Conservation (phyloP, 2,329 filamentous ascomycete genomes). For the Penicillium sp. region DNA sequence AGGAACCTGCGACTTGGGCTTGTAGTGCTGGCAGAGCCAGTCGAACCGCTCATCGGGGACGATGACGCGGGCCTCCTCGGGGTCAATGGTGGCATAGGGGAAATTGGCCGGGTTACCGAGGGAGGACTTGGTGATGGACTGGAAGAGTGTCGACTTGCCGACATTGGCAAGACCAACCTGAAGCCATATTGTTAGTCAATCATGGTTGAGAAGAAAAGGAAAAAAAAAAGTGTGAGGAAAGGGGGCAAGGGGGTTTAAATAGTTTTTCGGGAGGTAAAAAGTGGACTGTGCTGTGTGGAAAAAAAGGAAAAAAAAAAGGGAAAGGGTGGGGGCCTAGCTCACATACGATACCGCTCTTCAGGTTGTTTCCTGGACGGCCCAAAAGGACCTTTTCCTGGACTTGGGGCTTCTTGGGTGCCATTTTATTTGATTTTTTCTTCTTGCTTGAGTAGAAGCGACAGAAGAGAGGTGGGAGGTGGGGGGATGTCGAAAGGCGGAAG, state of each 20-base stretch:
- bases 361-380: slow-evolving; percentile 92
- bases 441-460: slow-evolving; percentile 54
- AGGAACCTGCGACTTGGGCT: slow-evolving; percentile 94
- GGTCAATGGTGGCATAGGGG: slow-evolving; percentile 97
- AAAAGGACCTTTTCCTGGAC: slow-evolving; percentile 93
- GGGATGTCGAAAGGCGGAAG: slow-evolving; percentile 41
- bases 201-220: slow-evolving; percentile 15
- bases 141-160: slow-evolving; percentile 98
- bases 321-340: slow-evolving; percentile 46
- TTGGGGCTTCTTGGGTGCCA: slow-evolving; percentile 92
- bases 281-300: slow-evolving; percentile 25
- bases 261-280: slow-evolving; percentile 24
- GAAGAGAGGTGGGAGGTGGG: slow-evolving; percentile 26
- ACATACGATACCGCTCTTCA: slow-evolving; percentile 98
- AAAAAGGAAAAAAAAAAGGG: slow-evolving; percentile 25
- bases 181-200: slow-evolving; percentile 17
- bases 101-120: slow-evolving; percentile 99
- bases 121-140: slow-evolving; percentile 96
- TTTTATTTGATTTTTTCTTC: slow-evolving; percentile 65
- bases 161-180: slow-evolving; percentile 98
- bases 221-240: slow-evolving; percentile 12
- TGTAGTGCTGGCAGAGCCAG: slow-evolving; percentile 94
- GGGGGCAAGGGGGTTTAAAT: slow-evolving; percentile 21
- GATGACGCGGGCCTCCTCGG: slow-evolving; percentile 95
- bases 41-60: slow-evolving; percentile 95